Conservation (phyloP, 352 stramenopile species). For the Phytophthora ramorum region DNA sequence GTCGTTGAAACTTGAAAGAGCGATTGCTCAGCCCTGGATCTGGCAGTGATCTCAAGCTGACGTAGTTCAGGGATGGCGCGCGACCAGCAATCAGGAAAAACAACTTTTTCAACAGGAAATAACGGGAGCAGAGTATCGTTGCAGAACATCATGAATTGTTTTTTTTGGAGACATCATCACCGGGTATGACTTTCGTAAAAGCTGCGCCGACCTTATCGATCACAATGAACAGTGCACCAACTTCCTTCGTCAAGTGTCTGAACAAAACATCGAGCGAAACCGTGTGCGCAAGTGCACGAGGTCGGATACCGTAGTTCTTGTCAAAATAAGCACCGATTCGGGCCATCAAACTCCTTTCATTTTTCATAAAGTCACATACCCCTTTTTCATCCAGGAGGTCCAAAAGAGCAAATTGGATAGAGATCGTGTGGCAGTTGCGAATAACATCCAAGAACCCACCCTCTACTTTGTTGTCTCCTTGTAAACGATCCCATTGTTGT, state of each 20-base stretch:
- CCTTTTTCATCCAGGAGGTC: not conserved
- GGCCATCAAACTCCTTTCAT: not conserved
- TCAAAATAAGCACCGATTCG: not conserved
- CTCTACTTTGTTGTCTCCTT: not conserved
- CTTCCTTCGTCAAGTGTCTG: slow-evolving; percentile 19
- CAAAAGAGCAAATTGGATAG: too few species aligned
- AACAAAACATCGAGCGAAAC: not conserved
- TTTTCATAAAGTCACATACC: not conserved
- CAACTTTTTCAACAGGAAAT: slow-evolving; percentile 11
- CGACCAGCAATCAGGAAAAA: slow-evolving; percentile 30
- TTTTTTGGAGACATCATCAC: not conserved
- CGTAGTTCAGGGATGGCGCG: slow-evolving; percentile 13
- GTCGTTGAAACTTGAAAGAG: too few species aligned
- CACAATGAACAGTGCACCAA: slow-evolving; percentile 33
- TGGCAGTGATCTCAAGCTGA: too few species aligned
- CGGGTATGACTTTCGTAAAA: not conserved
- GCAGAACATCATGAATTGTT: slow-evolving; percentile 4
- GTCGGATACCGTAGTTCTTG: not conserved
- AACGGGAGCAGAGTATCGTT: not conserved
- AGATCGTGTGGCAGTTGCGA: slow-evolving; percentile 19
- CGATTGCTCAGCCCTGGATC: too few species aligned
- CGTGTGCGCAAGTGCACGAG: not conserved
- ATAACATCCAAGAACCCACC: slow-evolving; percentile 3
- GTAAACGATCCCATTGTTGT: not conserved
- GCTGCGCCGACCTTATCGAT: slow-evolving; percentile 20